phyloP scores from a whole-genome alignment of 2,329 filamentous ascomycete species.

The Spiromastix sp. region DNA sequence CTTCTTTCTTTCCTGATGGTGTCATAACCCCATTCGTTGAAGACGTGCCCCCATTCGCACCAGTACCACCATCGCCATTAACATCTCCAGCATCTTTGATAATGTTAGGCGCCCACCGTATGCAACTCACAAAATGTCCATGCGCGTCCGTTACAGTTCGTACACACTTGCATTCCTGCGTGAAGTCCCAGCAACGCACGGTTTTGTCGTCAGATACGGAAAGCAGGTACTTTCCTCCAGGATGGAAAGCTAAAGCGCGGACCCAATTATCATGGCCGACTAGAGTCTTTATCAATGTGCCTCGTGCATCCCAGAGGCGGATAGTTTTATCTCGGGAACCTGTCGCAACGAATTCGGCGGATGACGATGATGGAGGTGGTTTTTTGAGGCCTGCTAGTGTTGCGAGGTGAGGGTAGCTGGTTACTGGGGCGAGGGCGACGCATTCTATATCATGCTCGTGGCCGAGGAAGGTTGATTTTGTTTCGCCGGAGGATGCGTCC shows the following conservation, averaged over 20 bases:
- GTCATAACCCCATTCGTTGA: constrained; percentile 6
- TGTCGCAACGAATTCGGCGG: constrained; percentile 81
- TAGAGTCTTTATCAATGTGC: constrained; percentile 74
- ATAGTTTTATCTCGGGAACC: constrained; percentile 87
- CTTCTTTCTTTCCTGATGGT: constrained; percentile 40
- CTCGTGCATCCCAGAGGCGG: constrained; percentile 76
- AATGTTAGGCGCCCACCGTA: constrained; percentile 76
- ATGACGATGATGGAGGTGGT: constrained; percentile 59
- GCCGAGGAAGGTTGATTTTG: constrained; percentile 68
- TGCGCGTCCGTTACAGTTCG: constrained; percentile 70
- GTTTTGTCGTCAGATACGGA: constrained; percentile 86
- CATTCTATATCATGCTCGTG: constrained; percentile 84
- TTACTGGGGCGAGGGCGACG: constrained; percentile 71
- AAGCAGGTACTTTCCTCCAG: constrained; percentile 80
- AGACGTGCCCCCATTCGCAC: constrained; percentile 11
- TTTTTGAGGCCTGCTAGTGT: constrained; percentile 74
- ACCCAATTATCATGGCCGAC: constrained; percentile 93
- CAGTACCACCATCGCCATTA: constrained; percentile 11
- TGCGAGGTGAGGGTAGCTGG: constrained; percentile 68
- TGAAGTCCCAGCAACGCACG: constrained; percentile 84
- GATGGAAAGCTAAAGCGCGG: constrained; percentile 75
- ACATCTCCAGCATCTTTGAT: constrained; percentile 44
- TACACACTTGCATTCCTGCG: constrained; percentile 82
- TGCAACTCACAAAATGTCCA: constrained; percentile 72
- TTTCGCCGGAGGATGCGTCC: constrained; percentile 68